Evolutionary conservation across 1,284 basidiomycete species (phyloP).

Genomic region (Apiotrichum akiyoshidainum): DNA sequence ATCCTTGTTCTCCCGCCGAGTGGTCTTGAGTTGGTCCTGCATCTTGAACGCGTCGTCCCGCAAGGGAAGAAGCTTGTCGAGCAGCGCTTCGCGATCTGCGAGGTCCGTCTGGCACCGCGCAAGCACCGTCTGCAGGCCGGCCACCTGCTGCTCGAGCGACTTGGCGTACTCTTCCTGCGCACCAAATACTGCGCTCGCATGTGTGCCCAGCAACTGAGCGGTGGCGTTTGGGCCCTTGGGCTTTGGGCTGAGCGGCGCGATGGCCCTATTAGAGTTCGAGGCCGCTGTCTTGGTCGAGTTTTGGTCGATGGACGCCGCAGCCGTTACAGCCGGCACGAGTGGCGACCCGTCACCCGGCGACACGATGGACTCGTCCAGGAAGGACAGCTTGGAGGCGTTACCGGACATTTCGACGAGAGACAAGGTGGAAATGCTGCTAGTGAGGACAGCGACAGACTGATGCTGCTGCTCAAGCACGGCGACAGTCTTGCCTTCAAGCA

Average conservation of each 20-base stretch:
- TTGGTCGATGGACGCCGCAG: not conserved
- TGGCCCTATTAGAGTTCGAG: too few species aligned
- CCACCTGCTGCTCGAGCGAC: constrained; percentile 1
- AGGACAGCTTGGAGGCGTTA: not conserved
- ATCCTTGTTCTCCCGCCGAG: not conserved
- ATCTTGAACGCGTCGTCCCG: not conserved
- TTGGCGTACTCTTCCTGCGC: not conserved
- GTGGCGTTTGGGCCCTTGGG: not conserved
- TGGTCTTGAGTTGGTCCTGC: not conserved
- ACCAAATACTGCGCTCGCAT: not conserved
- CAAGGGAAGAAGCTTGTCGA: not conserved
- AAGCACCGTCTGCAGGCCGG: not conserved
- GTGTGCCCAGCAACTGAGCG: not conserved
- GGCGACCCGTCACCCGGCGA: not conserved
- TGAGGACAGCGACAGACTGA: not conserved
- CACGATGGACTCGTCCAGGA: not conserved
- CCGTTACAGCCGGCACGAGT: not conserved
- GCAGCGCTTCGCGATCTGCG: not conserved
- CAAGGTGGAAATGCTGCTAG: not conserved
- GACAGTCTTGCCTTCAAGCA: constrained; percentile 1
- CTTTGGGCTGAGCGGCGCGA: too few species aligned
- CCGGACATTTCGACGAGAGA: not conserved
- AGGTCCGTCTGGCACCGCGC: not conserved
- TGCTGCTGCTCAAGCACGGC: not conserved
- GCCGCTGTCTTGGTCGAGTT: not conserved